Evolutionary conservation across 202 grass and related monocot species (phyloP), one percentile per base, ranked within the genome.

Genomic region (Tripidium arundinaceum): DNA sequence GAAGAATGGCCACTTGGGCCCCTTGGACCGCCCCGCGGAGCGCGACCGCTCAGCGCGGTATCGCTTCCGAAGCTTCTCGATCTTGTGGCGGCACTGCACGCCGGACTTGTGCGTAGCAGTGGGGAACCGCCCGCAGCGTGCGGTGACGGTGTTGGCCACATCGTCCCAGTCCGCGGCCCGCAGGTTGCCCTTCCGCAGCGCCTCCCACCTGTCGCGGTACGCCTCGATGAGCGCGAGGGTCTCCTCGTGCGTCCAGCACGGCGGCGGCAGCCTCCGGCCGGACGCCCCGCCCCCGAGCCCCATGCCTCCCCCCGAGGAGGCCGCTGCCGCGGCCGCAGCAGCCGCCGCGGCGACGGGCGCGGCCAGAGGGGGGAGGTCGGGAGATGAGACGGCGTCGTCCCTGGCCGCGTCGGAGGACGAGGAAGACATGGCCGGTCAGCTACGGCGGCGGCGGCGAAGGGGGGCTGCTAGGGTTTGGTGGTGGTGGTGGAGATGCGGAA

Each of bases 71-170:
- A 99, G 90, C 82, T 99, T 99, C 92, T 99, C 96, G 69, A 99
- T 85, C 90, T 99, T 99, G 90, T 99, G 96, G 64, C 96, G 90
- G 88, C 96, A 99, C 90, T 99, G 96, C 12, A 99, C 88, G 65
- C 90, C 84, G 40, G 96, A 88, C 79, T 99, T 99, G 65, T 72
- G 81, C 2, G 83, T 83, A 25, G 88, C 90, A 1, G 89, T 87
- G 9, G 90, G 90, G 42, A 91, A 88, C 18, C 81, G 34, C 2
- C 81, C 76, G 84, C 92, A 99, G 70, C 96, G 90, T 11, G 83
- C 43, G 47, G 88, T 86, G 21, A 99, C 92, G 70, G 88, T 83
- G 13, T 85, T 83, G 69, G 96, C 96, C 28, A 99, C 96, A 7
- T 85, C 84, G 84, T 99, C 88, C 96, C 96, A 99, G 86, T 99